phyloP scores from a whole-genome alignment of 768 basidiomycete species.

The Phylloporus sp. region DNA sequence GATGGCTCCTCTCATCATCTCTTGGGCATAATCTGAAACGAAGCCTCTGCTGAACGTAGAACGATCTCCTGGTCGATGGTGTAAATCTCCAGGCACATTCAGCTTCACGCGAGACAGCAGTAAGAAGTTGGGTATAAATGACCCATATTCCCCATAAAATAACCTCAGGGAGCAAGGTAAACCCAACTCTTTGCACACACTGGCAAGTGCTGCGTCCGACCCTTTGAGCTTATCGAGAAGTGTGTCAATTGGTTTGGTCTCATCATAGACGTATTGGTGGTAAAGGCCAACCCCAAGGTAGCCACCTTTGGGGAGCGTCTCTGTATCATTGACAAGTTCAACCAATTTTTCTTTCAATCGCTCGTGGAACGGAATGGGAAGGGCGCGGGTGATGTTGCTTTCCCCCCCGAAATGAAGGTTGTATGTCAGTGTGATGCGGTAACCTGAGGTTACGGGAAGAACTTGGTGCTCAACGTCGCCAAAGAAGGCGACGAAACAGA shows the following conservation, averaged over 20 bases:
- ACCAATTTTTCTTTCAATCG: neutral
- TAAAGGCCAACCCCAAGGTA: slow-evolving; percentile 34
- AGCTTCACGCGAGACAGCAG: neutral
- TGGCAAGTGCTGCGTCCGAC: too few species aligned
- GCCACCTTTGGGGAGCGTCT: slow-evolving; percentile 30
- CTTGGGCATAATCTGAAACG: neutral
- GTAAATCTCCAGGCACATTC: too few species aligned
- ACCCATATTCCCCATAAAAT: neutral
- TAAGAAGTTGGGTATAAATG: neutral
- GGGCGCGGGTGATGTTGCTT: neutral
- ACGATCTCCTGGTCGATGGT: too few species aligned
- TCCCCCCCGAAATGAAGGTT: slow-evolving; percentile 25
- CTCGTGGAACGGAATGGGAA: slow-evolving; percentile 1
- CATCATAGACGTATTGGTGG: too few species aligned
- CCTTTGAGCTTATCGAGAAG: too few species aligned
- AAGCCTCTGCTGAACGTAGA: too few species aligned
- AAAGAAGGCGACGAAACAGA: slow-evolving; percentile 41
- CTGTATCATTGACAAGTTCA: slow-evolving; percentile 22
- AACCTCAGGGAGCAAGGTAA: neutral
- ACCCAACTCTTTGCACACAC: too few species aligned
- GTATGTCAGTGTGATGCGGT: slow-evolving; percentile 43
- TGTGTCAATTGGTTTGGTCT: too few species aligned
- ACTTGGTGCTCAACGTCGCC: slow-evolving; percentile 46
- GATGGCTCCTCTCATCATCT: neutral
- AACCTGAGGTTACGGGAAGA: slow-evolving; percentile 35